Conservation (phyloP, 345 rosid species). For the Citrus mangshanensis region DNA sequence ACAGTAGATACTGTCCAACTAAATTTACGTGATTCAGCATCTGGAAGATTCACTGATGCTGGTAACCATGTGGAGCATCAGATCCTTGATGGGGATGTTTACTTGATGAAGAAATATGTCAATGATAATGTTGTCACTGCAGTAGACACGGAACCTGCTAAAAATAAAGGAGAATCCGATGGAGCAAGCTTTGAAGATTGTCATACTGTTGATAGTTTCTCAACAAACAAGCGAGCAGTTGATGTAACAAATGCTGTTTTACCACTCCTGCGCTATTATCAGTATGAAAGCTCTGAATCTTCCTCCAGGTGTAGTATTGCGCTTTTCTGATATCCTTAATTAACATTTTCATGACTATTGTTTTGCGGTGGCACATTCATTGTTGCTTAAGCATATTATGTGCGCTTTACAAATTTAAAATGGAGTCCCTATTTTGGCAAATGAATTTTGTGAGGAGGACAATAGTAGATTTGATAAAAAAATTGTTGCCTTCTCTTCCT, state of each 20-base stretch:
- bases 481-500: not conserved
- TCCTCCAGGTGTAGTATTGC: constrained; percentile 59
- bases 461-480: not conserved
- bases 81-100: constrained; percentile 34
- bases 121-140: constrained; percentile 27
- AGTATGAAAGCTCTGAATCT: constrained; percentile 78
- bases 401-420: not conserved
- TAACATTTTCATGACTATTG: not conserved
- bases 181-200: constrained; percentile 32
- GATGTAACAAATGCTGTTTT: constrained; percentile 60
- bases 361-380: not conserved
- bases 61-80: constrained; percentile 30
- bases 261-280: constrained; percentile 60
- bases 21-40: constrained; percentile 32
- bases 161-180: constrained; percentile 26
- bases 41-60: constrained; percentile 31
- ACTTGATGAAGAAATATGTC: constrained; percentile 20
- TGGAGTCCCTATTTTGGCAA: not conserved
- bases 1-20: constrained; percentile 26
- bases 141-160: constrained; percentile 35
- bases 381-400: not conserved
- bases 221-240: constrained; percentile 39
- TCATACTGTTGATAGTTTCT: constrained; percentile 37
- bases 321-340: constrained; percentile 1
- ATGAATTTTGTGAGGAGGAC: not conserved